These are phyloP conservation scores for Psilocybe tampanensis DNA, from an alignment of 768 basidiomycete genomes.

Conservation along the genomic window DNA sequence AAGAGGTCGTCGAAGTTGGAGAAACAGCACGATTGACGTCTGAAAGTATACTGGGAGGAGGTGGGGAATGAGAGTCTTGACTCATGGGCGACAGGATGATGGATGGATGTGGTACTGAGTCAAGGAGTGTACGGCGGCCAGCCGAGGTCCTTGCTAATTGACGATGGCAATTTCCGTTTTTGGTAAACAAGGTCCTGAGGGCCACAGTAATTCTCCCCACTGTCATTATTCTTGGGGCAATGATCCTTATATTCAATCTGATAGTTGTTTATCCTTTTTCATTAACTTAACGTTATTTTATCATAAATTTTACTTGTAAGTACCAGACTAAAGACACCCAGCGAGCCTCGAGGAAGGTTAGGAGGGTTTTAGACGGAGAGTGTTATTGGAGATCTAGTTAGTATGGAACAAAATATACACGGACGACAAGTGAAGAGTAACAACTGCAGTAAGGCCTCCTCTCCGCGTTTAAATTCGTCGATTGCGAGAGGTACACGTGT, in stretches of 20 bases:
- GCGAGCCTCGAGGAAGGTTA: too few species aligned
- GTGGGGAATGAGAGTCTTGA: conserved; percentile 15
- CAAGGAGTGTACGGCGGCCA: conserved; percentile 23
- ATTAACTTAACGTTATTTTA: too few species aligned
- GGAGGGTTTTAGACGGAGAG: too few species aligned
- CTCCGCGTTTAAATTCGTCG: too few species aligned
- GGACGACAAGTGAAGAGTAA: too few species aligned
- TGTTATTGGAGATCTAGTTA: too few species aligned
- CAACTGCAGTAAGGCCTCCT: too few species aligned
- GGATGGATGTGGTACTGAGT: conserved; percentile 19
- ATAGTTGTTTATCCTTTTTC: too few species aligned
- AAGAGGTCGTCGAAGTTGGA: conserved; percentile 16
- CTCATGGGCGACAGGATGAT: conserved; percentile 21
- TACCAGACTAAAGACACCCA: too few species aligned
- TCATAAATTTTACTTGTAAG: too few species aligned
- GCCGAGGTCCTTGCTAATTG: conserved; percentile 29
- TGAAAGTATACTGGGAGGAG: not conserved
- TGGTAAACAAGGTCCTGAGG: conserved; percentile 24
- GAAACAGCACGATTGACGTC: conserved; percentile 10
- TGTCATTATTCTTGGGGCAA: not conserved
- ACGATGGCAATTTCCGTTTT: conserved; percentile 28
- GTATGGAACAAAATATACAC: too few species aligned
- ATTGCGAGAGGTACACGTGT: too few species aligned
- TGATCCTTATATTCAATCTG: not conserved
- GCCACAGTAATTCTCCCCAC: conserved; percentile 1